Evolutionary conservation across 2,329 filamentous ascomycete genomes (phyloP).

Genomic region (Arthroderma sp.): DNA sequence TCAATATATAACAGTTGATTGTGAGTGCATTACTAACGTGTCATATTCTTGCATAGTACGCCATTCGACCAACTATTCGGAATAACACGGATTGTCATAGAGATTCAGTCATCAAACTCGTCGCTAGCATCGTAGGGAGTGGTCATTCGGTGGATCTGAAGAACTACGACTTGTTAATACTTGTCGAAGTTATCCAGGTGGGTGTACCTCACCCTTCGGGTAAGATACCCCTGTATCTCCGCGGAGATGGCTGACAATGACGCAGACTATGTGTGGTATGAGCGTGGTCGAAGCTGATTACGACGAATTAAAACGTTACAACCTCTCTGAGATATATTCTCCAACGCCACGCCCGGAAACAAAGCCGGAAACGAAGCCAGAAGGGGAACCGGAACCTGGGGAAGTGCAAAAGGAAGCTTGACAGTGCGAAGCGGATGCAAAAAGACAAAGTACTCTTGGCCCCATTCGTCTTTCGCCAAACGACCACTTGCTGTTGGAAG

Average conservation of each 20-base stretch:
- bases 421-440: neutral
- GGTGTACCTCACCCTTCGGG: conserved; percentile 15
- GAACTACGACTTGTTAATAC: conserved; percentile 48
- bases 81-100: conserved; percentile 47
- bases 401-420: neutral
- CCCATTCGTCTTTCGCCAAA: neutral
- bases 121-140: conserved; percentile 46
- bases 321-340: conserved; percentile 50
- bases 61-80: conserved; percentile 49
- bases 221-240: neutral
- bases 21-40: neutral
- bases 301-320: conserved; percentile 50
- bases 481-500: conserved; percentile 1
- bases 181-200: conserved; percentile 53
- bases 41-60: conserved; percentile 38
- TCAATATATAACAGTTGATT: neutral
- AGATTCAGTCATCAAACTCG: conserved; percentile 47
- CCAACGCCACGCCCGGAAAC: conserved; percentile 26
- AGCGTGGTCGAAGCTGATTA: conserved; percentile 50
- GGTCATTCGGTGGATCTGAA: conserved; percentile 50
- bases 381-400: too few species aligned
- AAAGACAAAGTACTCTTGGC: neutral
- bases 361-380: neutral
- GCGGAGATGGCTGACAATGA: conserved; percentile 8
- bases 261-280: conserved; percentile 51